Conservation (phyloP, 2,329 filamentous ascomycete genomes). For the Ciborinia camelliae region DNA sequence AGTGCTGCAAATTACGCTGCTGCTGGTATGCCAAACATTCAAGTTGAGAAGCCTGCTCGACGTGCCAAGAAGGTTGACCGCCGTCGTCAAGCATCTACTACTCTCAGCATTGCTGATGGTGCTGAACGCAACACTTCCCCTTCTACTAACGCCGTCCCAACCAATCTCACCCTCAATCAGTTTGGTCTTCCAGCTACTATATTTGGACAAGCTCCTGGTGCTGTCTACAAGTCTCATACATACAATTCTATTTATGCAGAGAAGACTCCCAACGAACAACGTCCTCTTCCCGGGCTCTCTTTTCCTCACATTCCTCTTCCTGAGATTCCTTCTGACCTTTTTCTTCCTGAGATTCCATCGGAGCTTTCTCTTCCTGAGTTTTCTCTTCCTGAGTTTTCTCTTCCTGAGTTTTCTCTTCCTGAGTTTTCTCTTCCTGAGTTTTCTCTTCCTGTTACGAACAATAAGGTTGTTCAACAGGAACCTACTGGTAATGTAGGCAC, state of each 20-base stretch:
- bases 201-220: not conserved
- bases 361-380: not conserved
- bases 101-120: not conserved
- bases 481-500: not conserved
- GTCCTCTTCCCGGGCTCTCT: not conserved
- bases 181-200: conserved; percentile 7
- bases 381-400: not conserved
- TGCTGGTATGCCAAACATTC: conserved; percentile 10
- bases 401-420: not conserved
- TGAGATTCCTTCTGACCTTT: not conserved
- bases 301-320: not conserved
- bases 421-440: not conserved
- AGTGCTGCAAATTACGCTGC: conserved; percentile 17
- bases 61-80: not conserved
- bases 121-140: no score
- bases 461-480: not conserved
- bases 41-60: not conserved
- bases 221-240: not conserved
- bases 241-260: conserved; percentile 10
- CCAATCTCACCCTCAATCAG: not conserved
- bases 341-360: not conserved
- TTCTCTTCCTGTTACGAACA: not conserved
- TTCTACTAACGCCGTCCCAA: not conserved
- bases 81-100: not conserved
- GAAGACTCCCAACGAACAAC: not conserved